Evolutionary conservation across 2,329 filamentous ascomycete species (phyloP), one percentile per base, ranked within the genome.

Genomic region (Fusarium graminum): DNA sequence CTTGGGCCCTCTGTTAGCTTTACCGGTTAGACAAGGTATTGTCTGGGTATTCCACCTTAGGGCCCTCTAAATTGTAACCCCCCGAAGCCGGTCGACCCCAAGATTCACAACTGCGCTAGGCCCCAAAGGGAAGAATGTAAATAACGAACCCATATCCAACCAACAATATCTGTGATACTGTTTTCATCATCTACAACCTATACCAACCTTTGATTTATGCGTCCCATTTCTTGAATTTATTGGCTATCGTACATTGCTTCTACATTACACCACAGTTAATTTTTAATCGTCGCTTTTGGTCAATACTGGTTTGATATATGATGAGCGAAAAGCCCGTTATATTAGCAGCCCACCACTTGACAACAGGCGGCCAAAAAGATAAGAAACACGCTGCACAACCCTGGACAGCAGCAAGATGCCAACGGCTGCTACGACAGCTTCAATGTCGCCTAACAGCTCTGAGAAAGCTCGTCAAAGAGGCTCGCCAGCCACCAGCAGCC

Each of bases 381-480:
- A 42, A 44, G 43, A 54, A 53, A 38, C 53, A 68, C 41, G 60
- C 69, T 30, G n/a, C 57, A 13, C 77, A 78, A 42, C 75, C 74
- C 13, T 85, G 83, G 83, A 84, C 81, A 6, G 80, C 82, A 7
- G 77, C 80, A 47, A 75, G 81, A 54, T 85, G 82, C 42, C 79
- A 81, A 45, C 77, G 81, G 4, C 70, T 84, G 7, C 76, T 85
- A 17, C 80, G 82, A 4, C 82, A 83, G 32, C 70, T 85, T 1
- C 77, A 83, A 29, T 77, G 80, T 9, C 79, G 82, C 11, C 66
- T 85, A 25, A 68, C 74, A n/a, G 71, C 75, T 3, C 69, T 84
- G 7, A 77, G 78, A 34, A 79, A 76, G 41, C 72, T 80, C 11
- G 69, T 71, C 50, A 38, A 70, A 47, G 63, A 75, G 42, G 63